Evolutionary conservation across 2,329 filamentous ascomycete species (phyloP), one percentile per base, ranked within the genome.

Genomic region (Lasiodiplodia citricola): DNA sequence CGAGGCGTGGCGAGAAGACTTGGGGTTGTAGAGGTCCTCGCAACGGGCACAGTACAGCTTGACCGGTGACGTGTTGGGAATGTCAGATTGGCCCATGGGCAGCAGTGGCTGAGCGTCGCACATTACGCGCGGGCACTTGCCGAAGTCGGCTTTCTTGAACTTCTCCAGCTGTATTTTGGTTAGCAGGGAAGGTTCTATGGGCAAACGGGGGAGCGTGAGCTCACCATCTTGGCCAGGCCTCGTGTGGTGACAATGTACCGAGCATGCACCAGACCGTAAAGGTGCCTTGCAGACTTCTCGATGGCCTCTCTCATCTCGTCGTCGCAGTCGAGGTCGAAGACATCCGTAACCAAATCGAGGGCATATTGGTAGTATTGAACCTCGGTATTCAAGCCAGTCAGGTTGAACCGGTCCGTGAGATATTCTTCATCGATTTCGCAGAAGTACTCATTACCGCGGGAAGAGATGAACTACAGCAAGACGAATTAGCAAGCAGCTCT

Each of bases 381-480:
- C 80, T 99, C 96, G 44, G 93, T 95, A 82, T 98, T 97, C 63
- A 99, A 88, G 47, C 96, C 96, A 0, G 96, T 99, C 70, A 99
- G 86, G 83, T 99, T 99, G 87, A 99, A 99, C 63, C 96, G 91
- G 80, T 99, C 96, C 64, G 94, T 98, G 57, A 99, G 87, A 81
- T 99, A 99, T 76, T 99, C 96, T 80, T 99, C 96, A 81, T 99
- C 96, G 76, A 99, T 98, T 80, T 99, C 96, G 87, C 96, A 99
- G 77, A 98, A 99, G 83, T 99, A 99, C 80, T 99, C 96, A 82
- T 99, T 98, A 73, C 96, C 96, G 68, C 96, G 89, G 6, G 94
- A 97, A 4, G 95, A 97, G 76, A 98, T 97, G 81, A 99, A 99
- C 96, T 99, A 78, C n/a, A n/a, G 14, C 21, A 4, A 60, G 16